phyloP scores from a whole-genome alignment of 2,329 filamentous ascomycete species.

The Talaromyces verruculosus region DNA sequence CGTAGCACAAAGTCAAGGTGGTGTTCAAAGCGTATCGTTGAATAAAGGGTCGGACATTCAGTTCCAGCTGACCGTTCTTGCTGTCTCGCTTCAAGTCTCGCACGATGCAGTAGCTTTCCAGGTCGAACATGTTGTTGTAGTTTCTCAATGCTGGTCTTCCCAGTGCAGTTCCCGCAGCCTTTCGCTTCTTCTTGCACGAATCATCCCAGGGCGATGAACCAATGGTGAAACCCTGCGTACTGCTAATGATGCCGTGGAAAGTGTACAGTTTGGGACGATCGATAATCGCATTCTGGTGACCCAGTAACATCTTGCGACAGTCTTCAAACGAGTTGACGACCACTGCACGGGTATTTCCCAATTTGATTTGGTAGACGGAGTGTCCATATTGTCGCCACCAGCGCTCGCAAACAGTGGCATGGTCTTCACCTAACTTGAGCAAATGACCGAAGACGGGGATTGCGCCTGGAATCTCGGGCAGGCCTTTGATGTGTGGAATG shows the following conservation, averaged over 20 bases:
- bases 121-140: constrained; percentile 74
- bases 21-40: constrained; percentile 71
- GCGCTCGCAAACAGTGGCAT: constrained; percentile 53
- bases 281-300: constrained; percentile 70
- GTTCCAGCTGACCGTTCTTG: constrained; percentile 57
- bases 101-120: constrained; percentile 68
- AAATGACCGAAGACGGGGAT: constrained; percentile 61
- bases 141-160: constrained; percentile 68
- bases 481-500: constrained; percentile 55
- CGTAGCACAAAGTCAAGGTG: constrained; percentile 71
- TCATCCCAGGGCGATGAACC: constrained; percentile 77
- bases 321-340: constrained; percentile 73
- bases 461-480: constrained; percentile 57
- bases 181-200: constrained; percentile 69
- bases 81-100: constrained; percentile 63
- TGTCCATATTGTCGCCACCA: constrained; percentile 54
- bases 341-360: constrained; percentile 56
- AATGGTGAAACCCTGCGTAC: constrained; percentile 72
- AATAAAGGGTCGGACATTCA: constrained; percentile 68
- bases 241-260: constrained; percentile 71
- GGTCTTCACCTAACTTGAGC: constrained; percentile 55
- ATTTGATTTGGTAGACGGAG: constrained; percentile 57
- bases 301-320: constrained; percentile 66
- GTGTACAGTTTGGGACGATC: constrained; percentile 72
- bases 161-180: constrained; percentile 70